These are phyloP conservation scores for Cornus kousa DNA, from an alignment of 148 eudicot genomes.

Conservation along the genomic window DNA sequence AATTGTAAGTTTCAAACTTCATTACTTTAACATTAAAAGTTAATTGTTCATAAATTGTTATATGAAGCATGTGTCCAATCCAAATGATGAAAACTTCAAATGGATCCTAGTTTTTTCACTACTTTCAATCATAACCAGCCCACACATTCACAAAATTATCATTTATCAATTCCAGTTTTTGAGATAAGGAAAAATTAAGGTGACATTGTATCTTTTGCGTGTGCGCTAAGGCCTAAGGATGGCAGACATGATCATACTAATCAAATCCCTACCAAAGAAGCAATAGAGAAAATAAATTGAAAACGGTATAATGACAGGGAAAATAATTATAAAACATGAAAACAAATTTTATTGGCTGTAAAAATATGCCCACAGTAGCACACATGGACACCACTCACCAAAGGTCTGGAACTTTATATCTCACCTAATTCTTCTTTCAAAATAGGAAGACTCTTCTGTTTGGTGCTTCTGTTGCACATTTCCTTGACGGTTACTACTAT, in stretches of 20 bases:
- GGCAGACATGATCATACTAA: background rate
- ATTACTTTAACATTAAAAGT: background rate
- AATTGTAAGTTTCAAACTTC: background rate
- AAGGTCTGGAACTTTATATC: background rate
- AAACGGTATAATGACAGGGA: background rate
- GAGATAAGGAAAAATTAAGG: background rate
- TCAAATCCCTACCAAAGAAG: background rate
- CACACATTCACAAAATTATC: background rate
- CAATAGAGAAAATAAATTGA: background rate
- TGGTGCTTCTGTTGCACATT: conserved; percentile 42
- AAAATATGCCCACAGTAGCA: background rate
- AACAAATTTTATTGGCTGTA: background rate
- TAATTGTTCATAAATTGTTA: background rate
- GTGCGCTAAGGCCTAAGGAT: background rate
- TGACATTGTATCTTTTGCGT: too few species aligned
- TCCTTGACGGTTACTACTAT: conserved; percentile 46
- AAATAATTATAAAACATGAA: too few species aligned
- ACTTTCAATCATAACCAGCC: conserved; percentile 1
- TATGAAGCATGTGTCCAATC: background rate
- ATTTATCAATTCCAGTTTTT: background rate
- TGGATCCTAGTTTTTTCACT: background rate
- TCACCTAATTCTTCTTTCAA: conserved; percentile 49
- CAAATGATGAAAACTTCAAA: background rate
- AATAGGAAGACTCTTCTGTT: conserved; percentile 44
- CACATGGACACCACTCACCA: background rate